Evolutionary conservation across 345 rosid genomes (phyloP), one percentile per base, ranked within the genome.

Genomic region (Pugionium cornutum): DNA sequence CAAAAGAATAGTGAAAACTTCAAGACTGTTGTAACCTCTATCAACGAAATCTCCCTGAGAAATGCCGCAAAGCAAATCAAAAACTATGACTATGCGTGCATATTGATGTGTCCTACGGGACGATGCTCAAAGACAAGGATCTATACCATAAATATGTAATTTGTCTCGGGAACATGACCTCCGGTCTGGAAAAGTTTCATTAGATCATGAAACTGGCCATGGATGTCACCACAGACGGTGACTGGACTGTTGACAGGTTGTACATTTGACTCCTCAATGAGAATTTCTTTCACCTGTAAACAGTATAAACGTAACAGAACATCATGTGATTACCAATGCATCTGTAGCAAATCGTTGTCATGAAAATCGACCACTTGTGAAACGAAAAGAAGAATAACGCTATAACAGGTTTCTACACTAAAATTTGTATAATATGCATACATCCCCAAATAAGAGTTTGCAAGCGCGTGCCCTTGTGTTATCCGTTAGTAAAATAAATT

Each of bases 241-340:
- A 95, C 99, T 1, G 96, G 99, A 83, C 99, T 95, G 84, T 95
- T 95, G 64, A 95, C 97, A 49, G 99, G 99, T 78, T 95, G 99
- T 58, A 95, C 99, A 79, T 91, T 95, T 30, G 99, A 95, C 74
- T 91, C 96, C 83, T 95, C 99, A 44, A 95, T 86, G 32, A 95
- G 95, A 75, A 91, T 87, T 69, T 89, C 98, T 70, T 95, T 95
- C 47, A 91, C 99, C 98, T 95, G 76, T n/a, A 59, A 18, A 67
- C 9, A 49, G 43, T 70, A 51, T 7, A 43, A 52, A 43, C 30
- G 35, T 61, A 18, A 36, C 46, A 47, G n/a, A 47, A 48, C 28
- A 55, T 68, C 50, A 58, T 18, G 9, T 26, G 28, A 6, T 48
- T 39, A 40, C 18, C 37, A 35, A 33, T 41, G 42, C 7, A 18